Base-by-base conservation (phyloP, 192 early-diverging fungal species). In the Kappamyces sp. region DNA sequence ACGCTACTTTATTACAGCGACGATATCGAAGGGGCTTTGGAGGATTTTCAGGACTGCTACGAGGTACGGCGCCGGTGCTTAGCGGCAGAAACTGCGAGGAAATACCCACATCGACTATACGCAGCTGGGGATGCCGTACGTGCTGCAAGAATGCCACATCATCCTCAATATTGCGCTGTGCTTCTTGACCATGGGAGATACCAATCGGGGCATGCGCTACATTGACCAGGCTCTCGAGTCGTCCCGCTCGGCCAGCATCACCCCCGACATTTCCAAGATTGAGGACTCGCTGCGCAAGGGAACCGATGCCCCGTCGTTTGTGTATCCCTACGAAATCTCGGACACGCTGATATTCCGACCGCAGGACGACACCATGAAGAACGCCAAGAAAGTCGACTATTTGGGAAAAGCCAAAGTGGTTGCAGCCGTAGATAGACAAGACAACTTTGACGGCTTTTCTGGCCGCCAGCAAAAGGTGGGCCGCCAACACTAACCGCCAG, bases 31-130 rank as follows among this genome's bases (percentile, higher is more conserved):
- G 75, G 77, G 34, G 89, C 91, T 52, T 72, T 89, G 31, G 62
- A 67, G 14, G 88, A 89, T 68, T 98, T 93, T 67, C 77, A 90
- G 64, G 84, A 83, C 54, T 85, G 91, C 9, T 78, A 87, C 50
- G 65, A 73, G 64, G 88, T 89, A 66, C 8, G 35, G 31, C 6
- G 8, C 1, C 33, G 29, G 14, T 30, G 22, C 30, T 5, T 31
- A 12, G 47, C 41, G 45, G 5, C 58, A 68, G 66, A 51, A 57
- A 31, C 61, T 77, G 39, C 68, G 76, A 3, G 86, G 87, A 53
- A 95, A 93, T 71, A 73, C 83, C 54, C 77, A 86, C 42, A 94
- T 98, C 60, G 91, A 98, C 70, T 98, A 98, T 66, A 84, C 83
- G 57, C 96, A 98, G 65, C 73, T 98, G 34, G 96, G 96, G 2